phyloP scores from a whole-genome alignment of 495 filamentous ascomycete genomes.

The Talaromyces wortmannii region DNA sequence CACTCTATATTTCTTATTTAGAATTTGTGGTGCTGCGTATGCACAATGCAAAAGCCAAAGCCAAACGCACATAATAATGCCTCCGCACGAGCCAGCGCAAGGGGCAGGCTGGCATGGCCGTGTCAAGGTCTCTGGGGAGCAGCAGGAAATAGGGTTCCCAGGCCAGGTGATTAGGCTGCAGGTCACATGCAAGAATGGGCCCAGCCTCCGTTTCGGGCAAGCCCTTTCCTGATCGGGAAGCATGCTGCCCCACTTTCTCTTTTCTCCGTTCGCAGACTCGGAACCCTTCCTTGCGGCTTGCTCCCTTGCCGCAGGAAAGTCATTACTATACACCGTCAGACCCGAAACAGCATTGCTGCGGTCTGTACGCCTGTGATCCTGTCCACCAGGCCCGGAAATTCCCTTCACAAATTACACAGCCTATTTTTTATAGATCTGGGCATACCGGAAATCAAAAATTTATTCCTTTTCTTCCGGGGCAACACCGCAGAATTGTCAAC shows the following conservation, averaged over 20 bases:
- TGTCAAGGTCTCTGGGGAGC: too few species aligned
- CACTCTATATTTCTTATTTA: too few species aligned
- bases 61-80: too few species aligned
- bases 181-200: neutral
- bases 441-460: neutral
- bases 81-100: too few species aligned
- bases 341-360: neutral
- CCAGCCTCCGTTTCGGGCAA: neutral
- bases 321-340: neutral
- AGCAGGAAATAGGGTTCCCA: neutral
- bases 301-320: neutral
- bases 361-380: neutral
- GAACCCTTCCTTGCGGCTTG: too few species aligned
- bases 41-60: too few species aligned
- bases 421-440: neutral
- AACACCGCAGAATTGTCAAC: neutral
- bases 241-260: neutral
- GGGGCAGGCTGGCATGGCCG: too few species aligned
- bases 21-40: too few species aligned
- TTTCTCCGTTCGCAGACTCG: too few species aligned
- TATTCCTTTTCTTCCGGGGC: neutral
- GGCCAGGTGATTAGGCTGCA: neutral
- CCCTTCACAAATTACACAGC: neutral
- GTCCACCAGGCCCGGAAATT: neutral
- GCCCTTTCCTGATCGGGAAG: neutral